phyloP scores from a whole-genome alignment of 2,329 filamentous ascomycete species.

The Neonectria ditissima region DNA sequence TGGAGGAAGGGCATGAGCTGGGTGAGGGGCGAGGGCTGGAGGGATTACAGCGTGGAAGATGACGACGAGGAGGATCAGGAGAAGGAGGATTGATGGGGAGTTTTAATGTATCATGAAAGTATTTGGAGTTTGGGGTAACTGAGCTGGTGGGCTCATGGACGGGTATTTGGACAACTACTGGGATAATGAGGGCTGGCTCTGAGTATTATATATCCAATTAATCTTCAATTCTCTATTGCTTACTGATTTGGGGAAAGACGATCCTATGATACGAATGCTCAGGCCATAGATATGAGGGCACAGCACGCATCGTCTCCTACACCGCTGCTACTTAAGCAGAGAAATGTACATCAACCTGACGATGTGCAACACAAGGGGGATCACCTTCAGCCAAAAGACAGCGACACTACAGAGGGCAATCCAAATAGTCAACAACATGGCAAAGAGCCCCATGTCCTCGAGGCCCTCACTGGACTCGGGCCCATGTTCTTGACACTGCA shows the following conservation, averaged over 20 bases:
- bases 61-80: constrained; percentile 52
- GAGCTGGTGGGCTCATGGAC: constrained; percentile 11
- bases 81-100: constrained; percentile 42
- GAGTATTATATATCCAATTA: constrained; percentile 5
- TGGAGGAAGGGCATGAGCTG: constrained; percentile 80
- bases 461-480: background rate
- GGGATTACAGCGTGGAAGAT: constrained; percentile 71
- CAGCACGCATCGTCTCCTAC: background rate
- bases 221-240: background rate
- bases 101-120: constrained; percentile 35
- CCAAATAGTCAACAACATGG: background rate
- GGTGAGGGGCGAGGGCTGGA: constrained; percentile 80
- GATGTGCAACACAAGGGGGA: background rate
- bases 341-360: background rate
- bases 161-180: constrained; percentile 9
- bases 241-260: background rate
- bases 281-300: background rate
- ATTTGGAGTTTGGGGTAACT: constrained; percentile 35
- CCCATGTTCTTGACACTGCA: background rate
- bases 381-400: background rate
- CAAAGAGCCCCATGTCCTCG: background rate
- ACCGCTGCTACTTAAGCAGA: no score
- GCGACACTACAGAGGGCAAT: background rate
- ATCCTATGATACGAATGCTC: no score
- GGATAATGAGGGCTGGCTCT: constrained; percentile 20